These are phyloP conservation scores for Cladosporium sp. DNA, from an alignment of 2,329 filamentous ascomycete species.

Conservation along the genomic window DNA sequence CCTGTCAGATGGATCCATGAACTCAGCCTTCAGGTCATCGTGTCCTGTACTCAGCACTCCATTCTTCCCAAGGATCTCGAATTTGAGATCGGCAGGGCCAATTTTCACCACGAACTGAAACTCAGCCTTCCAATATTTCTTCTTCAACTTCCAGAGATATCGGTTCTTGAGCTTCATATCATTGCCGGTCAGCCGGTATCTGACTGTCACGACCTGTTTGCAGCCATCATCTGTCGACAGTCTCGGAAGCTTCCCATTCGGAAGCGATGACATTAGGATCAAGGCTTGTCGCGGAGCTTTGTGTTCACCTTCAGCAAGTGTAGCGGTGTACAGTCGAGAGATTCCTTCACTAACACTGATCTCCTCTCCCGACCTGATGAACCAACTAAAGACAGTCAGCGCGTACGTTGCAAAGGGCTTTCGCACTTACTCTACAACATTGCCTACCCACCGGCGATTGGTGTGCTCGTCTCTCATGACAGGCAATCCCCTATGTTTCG, in stretches of 20 bases:
- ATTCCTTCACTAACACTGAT: not conserved
- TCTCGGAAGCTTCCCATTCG: slow-evolving; percentile 4
- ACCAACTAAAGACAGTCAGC: not conserved
- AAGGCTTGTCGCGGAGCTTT: not conserved
- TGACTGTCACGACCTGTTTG: slow-evolving; percentile 12
- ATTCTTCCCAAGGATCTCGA: slow-evolving; percentile 13
- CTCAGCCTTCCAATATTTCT: slow-evolving; percentile 14
- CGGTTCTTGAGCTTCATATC: slow-evolving; percentile 17
- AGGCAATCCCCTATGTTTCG: slow-evolving; percentile 11
- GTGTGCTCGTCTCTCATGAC: not conserved
- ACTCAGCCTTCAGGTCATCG: not conserved
- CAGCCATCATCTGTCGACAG: slow-evolving; percentile 2
- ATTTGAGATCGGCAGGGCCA: slow-evolving; percentile 12
- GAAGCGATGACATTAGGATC: not conserved
- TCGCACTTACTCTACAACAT: not conserved
- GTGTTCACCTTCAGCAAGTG: not conserved
- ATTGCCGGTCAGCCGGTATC: slow-evolving; percentile 11
- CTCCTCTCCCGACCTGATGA: not conserved
- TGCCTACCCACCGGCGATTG: not conserved
- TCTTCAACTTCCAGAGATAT: slow-evolving; percentile 11
- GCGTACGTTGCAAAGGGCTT: no score
- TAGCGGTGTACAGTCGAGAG: not conserved
- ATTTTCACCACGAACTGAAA: slow-evolving; percentile 13
- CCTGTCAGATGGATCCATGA: not conserved
- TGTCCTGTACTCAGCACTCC: slow-evolving; percentile 5